Conservation (phyloP, 2,329 filamentous ascomycete genomes). For the Bipolaris zeicola region DNA sequence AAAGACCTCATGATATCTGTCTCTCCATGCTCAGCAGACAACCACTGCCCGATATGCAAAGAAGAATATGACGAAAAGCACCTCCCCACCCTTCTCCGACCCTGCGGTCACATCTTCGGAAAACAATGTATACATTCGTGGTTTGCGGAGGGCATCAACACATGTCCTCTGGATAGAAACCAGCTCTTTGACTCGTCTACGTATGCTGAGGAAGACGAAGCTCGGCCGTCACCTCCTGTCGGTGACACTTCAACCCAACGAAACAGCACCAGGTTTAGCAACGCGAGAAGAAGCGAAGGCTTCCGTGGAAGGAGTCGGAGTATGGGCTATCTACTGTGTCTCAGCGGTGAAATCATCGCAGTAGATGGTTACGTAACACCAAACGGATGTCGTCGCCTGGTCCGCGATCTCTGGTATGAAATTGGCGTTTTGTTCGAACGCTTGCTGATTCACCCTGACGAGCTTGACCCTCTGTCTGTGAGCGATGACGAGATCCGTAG, state of each 20-base stretch:
- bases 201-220: not conserved
- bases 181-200: not conserved
- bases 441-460: not conserved
- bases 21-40: slow-evolving; percentile 6
- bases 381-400: not conserved
- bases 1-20: slow-evolving; percentile 1
- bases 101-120: slow-evolving; percentile 22
- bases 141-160: slow-evolving; percentile 5
- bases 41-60: slow-evolving; percentile 14
- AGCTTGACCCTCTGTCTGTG: not conserved
- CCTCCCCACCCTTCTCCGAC: slow-evolving; percentile 7
- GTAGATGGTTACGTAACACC: slow-evolving; percentile 1
- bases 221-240: not conserved
- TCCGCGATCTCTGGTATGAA: slow-evolving; percentile 7
- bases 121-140: slow-evolving; percentile 13
- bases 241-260: not conserved
- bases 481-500: not conserved
- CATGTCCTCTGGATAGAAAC: slow-evolving; percentile 1
- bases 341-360: slow-evolving; percentile 7
- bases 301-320: not conserved
- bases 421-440: not conserved
- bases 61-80: slow-evolving; percentile 1
- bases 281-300: not conserved
- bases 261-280: not conserved
- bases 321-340: not conserved